Percentiles rank a stretch among this genome's conserved stretches.
These are phyloP conservation scores for Fusarium acutatum DNA, from an alignment of 2,329 filamentous ascomycete species.

Conservation along the genomic window DNA sequence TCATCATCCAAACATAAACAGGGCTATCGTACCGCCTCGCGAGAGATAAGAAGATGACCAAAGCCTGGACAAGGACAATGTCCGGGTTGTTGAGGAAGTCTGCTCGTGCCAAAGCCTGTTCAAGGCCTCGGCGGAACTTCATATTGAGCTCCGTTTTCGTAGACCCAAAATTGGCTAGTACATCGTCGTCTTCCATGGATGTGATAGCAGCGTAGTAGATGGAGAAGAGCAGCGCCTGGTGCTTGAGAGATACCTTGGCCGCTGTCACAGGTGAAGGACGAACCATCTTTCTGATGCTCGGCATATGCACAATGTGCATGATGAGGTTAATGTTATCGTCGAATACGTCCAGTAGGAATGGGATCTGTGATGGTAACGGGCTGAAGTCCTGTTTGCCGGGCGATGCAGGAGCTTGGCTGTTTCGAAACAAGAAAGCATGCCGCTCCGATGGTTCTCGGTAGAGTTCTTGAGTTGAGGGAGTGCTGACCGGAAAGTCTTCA, in stretches of 20 bases:
- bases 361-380: slow-evolving; percentile 63
- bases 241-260: slow-evolving; percentile 48
- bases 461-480: slow-evolving; percentile 50
- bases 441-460: slow-evolving; percentile 55
- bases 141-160: slow-evolving; percentile 55
- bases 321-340: slow-evolving; percentile 60
- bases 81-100: slow-evolving; percentile 69
- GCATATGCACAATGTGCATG: slow-evolving; percentile 55
- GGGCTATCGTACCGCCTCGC: slow-evolving; percentile 61
- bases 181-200: slow-evolving; percentile 66
- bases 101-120: slow-evolving; percentile 68
- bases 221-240: slow-evolving; percentile 64
- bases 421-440: slow-evolving; percentile 61
- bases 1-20: slow-evolving; percentile 69
- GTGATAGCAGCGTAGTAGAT: slow-evolving; percentile 65
- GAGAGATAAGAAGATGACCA: slow-evolving; percentile 65
- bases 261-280: slow-evolving; percentile 47
- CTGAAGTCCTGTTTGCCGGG: slow-evolving; percentile 52
- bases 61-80: slow-evolving; percentile 67
- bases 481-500: slow-evolving; percentile 43
- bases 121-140: slow-evolving; percentile 63
- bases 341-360: slow-evolving; percentile 61
- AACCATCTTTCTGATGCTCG: slow-evolving; percentile 48
- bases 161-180: slow-evolving; percentile 58
- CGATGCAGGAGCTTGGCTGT: slow-evolving; percentile 48